These are phyloP conservation scores for Dittrichia graveolens DNA, from an alignment of 129 eudicot species.

Conservation along the genomic window DNA sequence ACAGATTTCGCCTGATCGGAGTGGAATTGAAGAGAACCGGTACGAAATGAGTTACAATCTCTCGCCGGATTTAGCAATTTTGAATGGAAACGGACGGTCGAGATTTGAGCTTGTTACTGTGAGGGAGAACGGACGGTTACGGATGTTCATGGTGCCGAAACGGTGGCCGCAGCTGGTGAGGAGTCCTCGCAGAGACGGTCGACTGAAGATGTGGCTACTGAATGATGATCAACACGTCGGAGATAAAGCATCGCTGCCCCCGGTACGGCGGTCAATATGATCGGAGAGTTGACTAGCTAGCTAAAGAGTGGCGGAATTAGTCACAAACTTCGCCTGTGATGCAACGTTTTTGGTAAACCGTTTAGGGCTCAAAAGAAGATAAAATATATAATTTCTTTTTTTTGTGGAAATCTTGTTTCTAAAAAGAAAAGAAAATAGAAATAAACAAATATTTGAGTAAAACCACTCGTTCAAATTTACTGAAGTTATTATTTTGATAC, in stretches of 20 bases:
- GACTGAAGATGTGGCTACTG: conserved; percentile 31
- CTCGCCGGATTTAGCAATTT: conserved; percentile 18
- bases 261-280: conserved; percentile 22
- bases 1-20: conserved; percentile 10
- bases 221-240: conserved; percentile 18
- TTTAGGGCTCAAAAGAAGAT: too few species aligned
- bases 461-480: too few species aligned
- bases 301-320: not conserved
- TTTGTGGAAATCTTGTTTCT: too few species aligned
- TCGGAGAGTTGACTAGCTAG: not conserved
- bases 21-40: not conserved
- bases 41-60: conserved; percentile 4
- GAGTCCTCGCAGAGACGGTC: conserved; percentile 29
- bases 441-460: too few species aligned
- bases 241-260: not conserved
- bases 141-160: conserved; percentile 26
- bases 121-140: conserved; percentile 33
- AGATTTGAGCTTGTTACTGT: conserved; percentile 16
- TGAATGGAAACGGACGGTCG: conserved; percentile 26
- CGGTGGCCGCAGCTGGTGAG: conserved; percentile 27
- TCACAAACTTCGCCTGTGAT: not conserved
- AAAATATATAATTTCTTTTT: too few species aligned
- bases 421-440: too few species aligned
- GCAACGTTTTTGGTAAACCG: not conserved
- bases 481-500: too few species aligned